Evolutionary conservation across 352 stramenopile species (phyloP).

Genomic region (Pythium volutum): DNA sequence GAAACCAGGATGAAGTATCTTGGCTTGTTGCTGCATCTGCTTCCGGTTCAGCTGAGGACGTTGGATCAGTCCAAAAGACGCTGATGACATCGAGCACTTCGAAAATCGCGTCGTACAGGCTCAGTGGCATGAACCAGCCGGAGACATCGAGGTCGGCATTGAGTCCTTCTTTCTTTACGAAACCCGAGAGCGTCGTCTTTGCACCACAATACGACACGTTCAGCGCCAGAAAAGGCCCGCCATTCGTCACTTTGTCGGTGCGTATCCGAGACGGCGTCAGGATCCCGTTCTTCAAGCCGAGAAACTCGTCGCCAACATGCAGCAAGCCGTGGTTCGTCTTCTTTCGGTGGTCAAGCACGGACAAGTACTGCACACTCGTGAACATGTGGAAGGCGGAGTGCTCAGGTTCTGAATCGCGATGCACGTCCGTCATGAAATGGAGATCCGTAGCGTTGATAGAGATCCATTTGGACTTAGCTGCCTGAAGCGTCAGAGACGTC

Average conservation of each 20-base stretch:
- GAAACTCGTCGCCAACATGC: slow-evolving; percentile 82
- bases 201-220: slow-evolving; percentile 66
- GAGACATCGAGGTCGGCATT: slow-evolving; percentile 66
- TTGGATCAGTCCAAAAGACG: slow-evolving; percentile 57
- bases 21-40: not conserved
- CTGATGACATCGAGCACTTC: slow-evolving; percentile 71
- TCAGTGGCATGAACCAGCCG: slow-evolving; percentile 77
- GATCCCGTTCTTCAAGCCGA: slow-evolving; percentile 73
- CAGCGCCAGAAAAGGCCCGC: slow-evolving; percentile 52
- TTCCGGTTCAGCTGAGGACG: slow-evolving; percentile 11
- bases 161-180: slow-evolving; percentile 59
- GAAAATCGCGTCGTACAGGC: slow-evolving; percentile 63
- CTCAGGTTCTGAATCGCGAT: slow-evolving; percentile 61
- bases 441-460: slow-evolving; percentile 67
- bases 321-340: slow-evolving; percentile 70
- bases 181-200: slow-evolving; percentile 34
- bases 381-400: slow-evolving; percentile 61
- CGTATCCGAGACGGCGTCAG: slow-evolving; percentile 67
- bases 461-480: slow-evolving; percentile 63
- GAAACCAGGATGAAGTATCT: slow-evolving; percentile 38
- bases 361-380: slow-evolving; percentile 55
- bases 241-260: slow-evolving; percentile 50
- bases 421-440: slow-evolving; percentile 57
- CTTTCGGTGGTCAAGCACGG: slow-evolving; percentile 64
- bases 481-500: slow-evolving; percentile 38